Evolutionary conservation across 345 rosid genomes (phyloP).

Genomic region (Ceriops zippeliana): DNA sequence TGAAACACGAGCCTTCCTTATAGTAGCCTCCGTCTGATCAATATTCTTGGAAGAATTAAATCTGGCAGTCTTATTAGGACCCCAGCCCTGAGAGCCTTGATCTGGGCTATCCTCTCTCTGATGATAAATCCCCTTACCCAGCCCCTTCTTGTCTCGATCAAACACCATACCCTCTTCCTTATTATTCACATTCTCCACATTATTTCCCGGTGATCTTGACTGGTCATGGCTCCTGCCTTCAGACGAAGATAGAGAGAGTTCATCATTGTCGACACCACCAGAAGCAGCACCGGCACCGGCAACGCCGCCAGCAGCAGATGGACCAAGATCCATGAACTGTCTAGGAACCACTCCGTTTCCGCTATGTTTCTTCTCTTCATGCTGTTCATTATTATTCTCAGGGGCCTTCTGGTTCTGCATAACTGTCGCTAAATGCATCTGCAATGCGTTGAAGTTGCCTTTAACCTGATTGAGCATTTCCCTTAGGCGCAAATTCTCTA

Average conservation of each 20-base stretch:
- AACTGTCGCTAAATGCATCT: constrained; percentile 39
- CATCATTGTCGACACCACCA: constrained; percentile 28
- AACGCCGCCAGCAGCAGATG: constrained; percentile 16
- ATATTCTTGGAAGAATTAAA: constrained; percentile 38
- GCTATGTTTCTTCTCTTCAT: constrained; percentile 16
- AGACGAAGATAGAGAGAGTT: constrained; percentile 45
- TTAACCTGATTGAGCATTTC: constrained; percentile 42
- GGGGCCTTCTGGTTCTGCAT: constrained; percentile 28
- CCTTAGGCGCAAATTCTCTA: constrained; percentile 51
- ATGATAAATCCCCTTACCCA: constrained; percentile 17
- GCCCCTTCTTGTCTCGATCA: constrained; percentile 29
- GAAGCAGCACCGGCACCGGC: too few species aligned
- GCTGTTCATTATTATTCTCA: constrained; percentile 10
- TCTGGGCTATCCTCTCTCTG: constrained; percentile 44
- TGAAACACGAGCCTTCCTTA: constrained; percentile 65
- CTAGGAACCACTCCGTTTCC: constrained; percentile 31
- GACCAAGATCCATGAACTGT: constrained; percentile 57
- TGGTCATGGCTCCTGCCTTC: constrained; percentile 43
- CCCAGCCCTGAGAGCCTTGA: constrained; percentile 31
- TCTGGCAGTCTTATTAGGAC: constrained; percentile 44
- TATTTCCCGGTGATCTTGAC: constrained; percentile 38
- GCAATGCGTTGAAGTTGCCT: constrained; percentile 41
- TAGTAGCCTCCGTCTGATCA: constrained; percentile 67
- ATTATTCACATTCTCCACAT: constrained; percentile 10
- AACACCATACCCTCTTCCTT: constrained; percentile 12